Evolutionary conservation across 2,329 filamentous ascomycete genomes (phyloP).

Genomic region (Venturia carpophila): DNA sequence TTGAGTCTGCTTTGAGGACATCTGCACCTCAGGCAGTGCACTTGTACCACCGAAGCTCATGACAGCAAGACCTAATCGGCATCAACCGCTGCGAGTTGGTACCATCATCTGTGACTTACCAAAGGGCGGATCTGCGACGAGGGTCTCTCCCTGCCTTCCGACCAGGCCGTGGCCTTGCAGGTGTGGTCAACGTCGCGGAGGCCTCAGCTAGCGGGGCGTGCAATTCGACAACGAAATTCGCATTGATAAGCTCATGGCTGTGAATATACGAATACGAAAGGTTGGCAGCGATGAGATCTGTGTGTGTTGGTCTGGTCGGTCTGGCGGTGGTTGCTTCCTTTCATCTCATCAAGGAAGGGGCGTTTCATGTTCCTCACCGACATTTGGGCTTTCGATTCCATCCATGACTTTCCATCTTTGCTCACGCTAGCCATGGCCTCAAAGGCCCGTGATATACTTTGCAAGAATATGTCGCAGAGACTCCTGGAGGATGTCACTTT

Average conservation of each 20-base stretch:
- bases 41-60: not conserved
- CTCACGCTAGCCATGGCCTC: not conserved
- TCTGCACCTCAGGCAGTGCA: not conserved
- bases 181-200: not conserved
- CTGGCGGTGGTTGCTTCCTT: not conserved
- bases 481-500: not conserved
- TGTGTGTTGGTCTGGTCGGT: not conserved
- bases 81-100: not conserved
- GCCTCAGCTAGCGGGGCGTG: not conserved
- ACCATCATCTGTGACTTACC: not conserved
- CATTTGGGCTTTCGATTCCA: not conserved
- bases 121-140: not conserved
- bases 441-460: not conserved
- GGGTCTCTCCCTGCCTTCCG: not conserved
- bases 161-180: not conserved
- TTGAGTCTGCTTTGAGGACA: not conserved
- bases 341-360: not conserved
- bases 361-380: not conserved
- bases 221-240: not conserved
- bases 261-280: not conserved
- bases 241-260: not conserved
- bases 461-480: not conserved
- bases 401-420: not conserved
- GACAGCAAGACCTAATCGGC: not conserved
- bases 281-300: not conserved